Percentiles rank a stretch among this genome's conserved stretches.
phyloP scores from a whole-genome alignment of 2,329 filamentous ascomycete species.

The Cladosporium sp. region DNA sequence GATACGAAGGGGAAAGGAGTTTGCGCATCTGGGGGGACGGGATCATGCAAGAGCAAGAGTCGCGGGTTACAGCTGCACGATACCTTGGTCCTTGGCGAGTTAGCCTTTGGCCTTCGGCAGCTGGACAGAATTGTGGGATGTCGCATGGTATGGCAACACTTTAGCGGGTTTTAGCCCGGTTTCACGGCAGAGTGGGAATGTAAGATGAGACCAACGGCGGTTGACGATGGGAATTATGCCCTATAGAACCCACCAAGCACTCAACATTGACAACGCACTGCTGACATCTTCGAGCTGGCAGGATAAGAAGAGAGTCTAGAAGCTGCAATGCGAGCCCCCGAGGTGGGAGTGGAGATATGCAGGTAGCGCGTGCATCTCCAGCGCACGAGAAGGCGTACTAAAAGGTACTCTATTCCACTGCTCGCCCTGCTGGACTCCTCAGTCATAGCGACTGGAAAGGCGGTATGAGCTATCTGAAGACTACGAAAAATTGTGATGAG shows the following conservation, averaged over 20 bases:
- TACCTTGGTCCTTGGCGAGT: slow-evolving; percentile 15
- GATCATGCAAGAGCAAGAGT: slow-evolving; percentile 17
- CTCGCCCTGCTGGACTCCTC: background rate
- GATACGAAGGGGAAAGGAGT: slow-evolving; percentile 5
- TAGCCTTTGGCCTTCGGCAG: slow-evolving; percentile 17
- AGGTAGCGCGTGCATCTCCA: background rate
- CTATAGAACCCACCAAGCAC: background rate
- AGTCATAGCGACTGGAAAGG: background rate
- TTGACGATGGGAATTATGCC: background rate
- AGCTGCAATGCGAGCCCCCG: background rate
- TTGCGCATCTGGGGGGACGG: slow-evolving; percentile 12
- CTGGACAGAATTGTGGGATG: slow-evolving; percentile 16
- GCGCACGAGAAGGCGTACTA: background rate
- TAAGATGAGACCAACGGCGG: background rate
- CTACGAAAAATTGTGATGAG: background rate
- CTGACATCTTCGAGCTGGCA: background rate
- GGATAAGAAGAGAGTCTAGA: background rate
- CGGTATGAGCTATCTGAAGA: background rate
- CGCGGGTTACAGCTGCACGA: slow-evolving; percentile 7
- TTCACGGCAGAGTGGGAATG: slow-evolving; percentile 7
- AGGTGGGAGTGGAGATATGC: background rate
- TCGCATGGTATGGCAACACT: slow-evolving; percentile 14
- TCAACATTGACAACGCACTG: background rate
- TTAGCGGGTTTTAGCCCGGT: slow-evolving; percentile 9
- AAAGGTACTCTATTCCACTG: background rate